These are phyloP conservation scores for Russula emetica DNA, from an alignment of 768 basidiomycete genomes.

Conservation along the genomic window DNA sequence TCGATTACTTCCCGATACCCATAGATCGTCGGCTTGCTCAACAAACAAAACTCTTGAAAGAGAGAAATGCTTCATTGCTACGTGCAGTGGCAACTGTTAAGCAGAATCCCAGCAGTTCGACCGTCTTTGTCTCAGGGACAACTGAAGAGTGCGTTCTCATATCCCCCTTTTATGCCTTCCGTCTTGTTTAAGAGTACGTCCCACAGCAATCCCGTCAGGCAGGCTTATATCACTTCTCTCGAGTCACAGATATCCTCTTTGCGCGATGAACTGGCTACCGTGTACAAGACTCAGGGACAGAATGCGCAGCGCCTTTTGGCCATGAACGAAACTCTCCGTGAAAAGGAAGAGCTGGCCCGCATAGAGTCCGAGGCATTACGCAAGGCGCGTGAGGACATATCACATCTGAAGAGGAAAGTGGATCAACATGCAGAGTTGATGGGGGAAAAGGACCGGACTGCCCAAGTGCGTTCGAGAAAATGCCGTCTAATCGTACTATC, in stretches of 20 bases:
- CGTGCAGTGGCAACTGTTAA: conserved; percentile 77
- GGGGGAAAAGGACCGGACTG: conserved; percentile 82
- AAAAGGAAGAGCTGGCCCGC: conserved; percentile 84
- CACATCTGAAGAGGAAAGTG: conserved; percentile 65
- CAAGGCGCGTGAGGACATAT: conserved; percentile 71
- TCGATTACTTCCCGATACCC: conserved; percentile 22
- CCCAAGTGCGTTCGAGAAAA: conserved; percentile 56
- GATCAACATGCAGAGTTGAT: conserved; percentile 81
- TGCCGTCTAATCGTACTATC: not conserved
- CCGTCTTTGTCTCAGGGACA: conserved; percentile 55
- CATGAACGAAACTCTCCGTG: conserved; percentile 92
- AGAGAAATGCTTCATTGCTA: conserved; percentile 85
- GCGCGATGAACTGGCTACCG: conserved; percentile 86
- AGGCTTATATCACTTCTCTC: conserved; percentile 85
- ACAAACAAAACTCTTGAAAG: conserved; percentile 86
- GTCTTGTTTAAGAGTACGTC: conserved; percentile 3
- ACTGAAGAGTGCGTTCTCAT: conserved; percentile 64
- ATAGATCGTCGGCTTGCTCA: conserved; percentile 88
- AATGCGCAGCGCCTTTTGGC: conserved; percentile 89
- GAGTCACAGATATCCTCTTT: conserved; percentile 91
- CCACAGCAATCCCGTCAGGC: conserved; percentile 73
- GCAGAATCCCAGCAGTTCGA: conserved; percentile 55
- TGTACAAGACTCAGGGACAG: conserved; percentile 95
- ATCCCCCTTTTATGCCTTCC: not conserved
- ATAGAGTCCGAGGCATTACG: conserved; percentile 77